Evolutionary conservation across 2,329 filamentous ascomycete species (phyloP).

Genomic region (Colletotrichum sp.): DNA sequence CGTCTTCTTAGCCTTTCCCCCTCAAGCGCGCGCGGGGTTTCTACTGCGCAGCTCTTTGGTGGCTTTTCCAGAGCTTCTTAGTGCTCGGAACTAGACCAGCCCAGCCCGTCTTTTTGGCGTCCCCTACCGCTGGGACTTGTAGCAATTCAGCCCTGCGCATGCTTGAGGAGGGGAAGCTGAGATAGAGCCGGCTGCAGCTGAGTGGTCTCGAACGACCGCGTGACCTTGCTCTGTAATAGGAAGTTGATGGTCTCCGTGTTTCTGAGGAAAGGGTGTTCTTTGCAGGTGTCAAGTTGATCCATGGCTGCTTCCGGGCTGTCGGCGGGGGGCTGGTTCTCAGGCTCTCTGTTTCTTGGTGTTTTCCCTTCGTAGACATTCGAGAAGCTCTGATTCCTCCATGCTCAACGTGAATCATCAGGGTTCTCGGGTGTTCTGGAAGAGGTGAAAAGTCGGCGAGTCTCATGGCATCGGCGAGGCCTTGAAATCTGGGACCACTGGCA

Average conservation of each 20-base stretch:
- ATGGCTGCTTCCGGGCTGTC: not conserved
- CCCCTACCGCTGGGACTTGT: not conserved
- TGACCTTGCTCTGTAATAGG: not conserved
- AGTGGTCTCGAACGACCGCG: not conserved
- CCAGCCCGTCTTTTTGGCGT: not conserved
- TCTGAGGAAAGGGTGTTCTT: not conserved
- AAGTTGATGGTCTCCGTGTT: not conserved
- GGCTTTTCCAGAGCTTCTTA: not conserved
- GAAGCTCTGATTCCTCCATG: not conserved
- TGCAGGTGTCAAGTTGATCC: not conserved
- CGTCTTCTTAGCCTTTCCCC: not conserved
- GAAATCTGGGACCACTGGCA: not conserved
- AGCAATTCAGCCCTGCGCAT: not conserved
- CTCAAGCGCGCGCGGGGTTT: not conserved
- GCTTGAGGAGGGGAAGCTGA: not conserved
- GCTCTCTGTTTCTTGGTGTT: not conserved
- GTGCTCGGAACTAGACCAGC: not conserved
- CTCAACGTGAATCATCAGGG: not conserved
- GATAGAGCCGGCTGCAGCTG: not conserved
- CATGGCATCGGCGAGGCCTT: not conserved
- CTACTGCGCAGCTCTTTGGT: not conserved
- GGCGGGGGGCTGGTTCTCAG: not conserved
- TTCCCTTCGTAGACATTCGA: not conserved
- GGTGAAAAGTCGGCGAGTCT: not conserved
- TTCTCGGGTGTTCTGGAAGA: not conserved